Evolutionary conservation across 2,329 filamentous ascomycete species (phyloP).

Genomic region (Paecilomyces sp.): DNA sequence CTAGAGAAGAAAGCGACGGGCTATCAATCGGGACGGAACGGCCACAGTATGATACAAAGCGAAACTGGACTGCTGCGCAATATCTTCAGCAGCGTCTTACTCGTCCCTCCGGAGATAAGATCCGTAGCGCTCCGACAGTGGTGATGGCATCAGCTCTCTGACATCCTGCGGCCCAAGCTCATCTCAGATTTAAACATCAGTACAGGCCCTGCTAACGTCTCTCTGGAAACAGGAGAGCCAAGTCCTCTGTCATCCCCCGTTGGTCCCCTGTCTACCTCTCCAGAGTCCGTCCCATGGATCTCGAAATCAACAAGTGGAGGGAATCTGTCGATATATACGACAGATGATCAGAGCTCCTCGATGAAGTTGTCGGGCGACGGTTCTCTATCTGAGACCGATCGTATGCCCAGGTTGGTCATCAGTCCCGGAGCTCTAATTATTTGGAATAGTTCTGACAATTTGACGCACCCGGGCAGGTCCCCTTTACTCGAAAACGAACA

Average conservation of each 20-base stretch:
- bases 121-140: neutral
- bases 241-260: slow-evolving; percentile 34
- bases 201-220: slow-evolving; percentile 1
- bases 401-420: slow-evolving; percentile 62
- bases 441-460: neutral
- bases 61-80: neutral
- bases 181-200: neutral
- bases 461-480: slow-evolving; percentile 49
- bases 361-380: slow-evolving; percentile 73
- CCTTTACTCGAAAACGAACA: slow-evolving; percentile 84
- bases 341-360: slow-evolving; percentile 52
- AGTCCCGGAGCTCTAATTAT: neutral
- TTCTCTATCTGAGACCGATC: slow-evolving; percentile 60
- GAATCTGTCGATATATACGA: slow-evolving; percentile 38
- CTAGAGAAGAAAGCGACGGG: neutral
- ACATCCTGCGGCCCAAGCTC: neutral
- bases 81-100: neutral
- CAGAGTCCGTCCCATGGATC: slow-evolving; percentile 27
- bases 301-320: slow-evolving; percentile 45
- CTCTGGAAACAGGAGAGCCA: slow-evolving; percentile 23
- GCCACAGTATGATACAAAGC: neutral
- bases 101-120: neutral
- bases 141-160: neutral
- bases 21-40: neutral
- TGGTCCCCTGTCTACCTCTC: slow-evolving; percentile 27